Base-by-base conservation (phyloP, 73 alveolate genomes). In the Stentor coeruleus region DNA sequence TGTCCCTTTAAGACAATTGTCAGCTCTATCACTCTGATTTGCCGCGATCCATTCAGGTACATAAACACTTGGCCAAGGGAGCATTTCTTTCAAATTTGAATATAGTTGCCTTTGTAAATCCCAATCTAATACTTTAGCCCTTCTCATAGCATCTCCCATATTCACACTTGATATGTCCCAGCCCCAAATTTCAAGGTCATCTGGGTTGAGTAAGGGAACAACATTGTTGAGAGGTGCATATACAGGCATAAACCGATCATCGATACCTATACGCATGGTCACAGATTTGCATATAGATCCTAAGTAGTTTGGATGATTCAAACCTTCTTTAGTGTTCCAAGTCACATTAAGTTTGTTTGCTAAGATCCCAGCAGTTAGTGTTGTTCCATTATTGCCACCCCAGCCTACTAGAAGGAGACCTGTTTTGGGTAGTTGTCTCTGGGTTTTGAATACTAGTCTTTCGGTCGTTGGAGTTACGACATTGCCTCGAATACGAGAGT, bases 371-470 rank as follows among this genome's bases (percentile, higher is more conserved):
- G 96, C 98, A 60, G 95, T 75, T 1, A 75, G 38, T 33, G 99
- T 96, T 66, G 97, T 91, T 30, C 99, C 99, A 72, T 96, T 96
- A 85, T 96, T 96, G 60, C 99, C 99, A 76, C 99, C 99, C 87
- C 93, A 86, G 3, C 99, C 99, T 3, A 94, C 97, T 35, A 96
- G 90, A 98, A 96, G 90, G 28, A 96, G 96, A 39, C 99, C 99
- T 82, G 94, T 40, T 35, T 38, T 20, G 59, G 98, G 98, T 31
- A 94, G 88, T 59, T 82, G 83, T 14, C 89, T 85, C 80, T 90
- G 92, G 77, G 99, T 96, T 83, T 91, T 87, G 85, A 95, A 75
- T 14, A n/a, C 2, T 33, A 39, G 72, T 14, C 39, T 75, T 20
- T 75, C 38, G 83, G 14, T 39, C 39, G 39, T 26, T 35, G 83